These are phyloP conservation scores for Limonium bicolor DNA, from an alignment of 148 eudicot genomes.

Conservation along the genomic window DNA sequence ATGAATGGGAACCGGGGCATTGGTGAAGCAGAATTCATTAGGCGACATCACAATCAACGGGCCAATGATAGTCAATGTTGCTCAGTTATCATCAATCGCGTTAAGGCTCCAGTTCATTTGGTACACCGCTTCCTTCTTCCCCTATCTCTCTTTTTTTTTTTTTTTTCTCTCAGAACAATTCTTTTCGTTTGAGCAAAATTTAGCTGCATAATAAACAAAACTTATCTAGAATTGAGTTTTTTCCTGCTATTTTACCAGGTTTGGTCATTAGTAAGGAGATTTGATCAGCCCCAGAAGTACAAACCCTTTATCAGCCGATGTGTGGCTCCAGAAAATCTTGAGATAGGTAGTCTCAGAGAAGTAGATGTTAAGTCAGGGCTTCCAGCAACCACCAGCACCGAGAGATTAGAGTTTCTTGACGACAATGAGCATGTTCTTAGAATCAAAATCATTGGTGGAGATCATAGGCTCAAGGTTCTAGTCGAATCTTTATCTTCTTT, in stretches of 20 bases:
- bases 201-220: no score
- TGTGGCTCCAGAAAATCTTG: conserved; percentile 39
- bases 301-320: conserved; percentile 53
- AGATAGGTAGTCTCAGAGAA: conserved; percentile 55
- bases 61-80: conserved; percentile 46
- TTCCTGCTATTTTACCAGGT: no score
- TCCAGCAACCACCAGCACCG: conserved; percentile 68
- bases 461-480: conserved; percentile 48
- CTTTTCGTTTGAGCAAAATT: no score
- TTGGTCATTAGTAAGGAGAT: conserved; percentile 60
- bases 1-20: no score
- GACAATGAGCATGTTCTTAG: conserved; percentile 57
- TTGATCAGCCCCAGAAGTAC: conserved; percentile 60
- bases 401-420: conserved; percentile 49
- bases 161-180: no score
- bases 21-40: conserved; percentile 34
- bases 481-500: no score
- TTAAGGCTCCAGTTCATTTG: conserved; percentile 71
- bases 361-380: conserved; percentile 65
- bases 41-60: conserved; percentile 45
- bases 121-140: conserved; percentile 15
- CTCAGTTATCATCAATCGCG: conserved; percentile 62
- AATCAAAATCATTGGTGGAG: conserved; percentile 51
- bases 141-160: not conserved
- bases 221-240: no score